Evolutionary conservation across 805 yeast genomes (phyloP).

Genomic region (Candida chauliodis): DNA sequence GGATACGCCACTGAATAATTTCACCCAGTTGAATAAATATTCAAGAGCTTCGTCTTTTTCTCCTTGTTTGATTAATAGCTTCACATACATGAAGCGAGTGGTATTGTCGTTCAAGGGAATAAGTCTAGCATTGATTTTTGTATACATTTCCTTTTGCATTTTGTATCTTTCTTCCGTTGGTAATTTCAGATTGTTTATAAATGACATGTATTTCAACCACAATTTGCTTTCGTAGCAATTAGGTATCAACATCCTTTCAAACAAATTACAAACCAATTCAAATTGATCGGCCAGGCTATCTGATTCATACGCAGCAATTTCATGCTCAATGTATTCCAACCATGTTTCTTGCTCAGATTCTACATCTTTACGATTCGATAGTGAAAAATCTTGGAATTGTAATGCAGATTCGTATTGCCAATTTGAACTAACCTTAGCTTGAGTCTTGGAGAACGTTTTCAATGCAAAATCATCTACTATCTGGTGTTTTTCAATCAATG

Average conservation of each 20-base stretch:
- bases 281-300: constrained; percentile 8
- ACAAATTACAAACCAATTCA: constrained; percentile 44
- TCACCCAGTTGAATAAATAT: constrained; percentile 23
- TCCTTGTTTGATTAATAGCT: constrained; percentile 18
- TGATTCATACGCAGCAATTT: constrained; percentile 29
- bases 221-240: constrained; percentile 54
- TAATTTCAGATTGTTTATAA: constrained; percentile 34
- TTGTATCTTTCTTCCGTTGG: constrained; percentile 19
- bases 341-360: constrained; percentile 50
- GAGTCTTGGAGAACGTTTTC: constrained; percentile 43
- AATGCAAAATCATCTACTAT: constrained; percentile 44
- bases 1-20: constrained; percentile 20
- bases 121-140: constrained; percentile 45
- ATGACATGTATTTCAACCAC: constrained; percentile 69
- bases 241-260: constrained; percentile 73
- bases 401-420: constrained; percentile 75
- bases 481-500: constrained; percentile 36
- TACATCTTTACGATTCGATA: constrained; percentile 31
- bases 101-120: constrained; percentile 27
- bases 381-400: constrained; percentile 53
- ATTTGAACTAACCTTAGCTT: constrained; percentile 49
- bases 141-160: constrained; percentile 42
- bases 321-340: constrained; percentile 59
- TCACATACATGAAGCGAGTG: constrained; percentile 24
- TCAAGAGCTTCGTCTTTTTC: constrained; percentile 21